Base-by-base conservation (phyloP, 805 yeast species). In the Spathaspora sp. region DNA sequence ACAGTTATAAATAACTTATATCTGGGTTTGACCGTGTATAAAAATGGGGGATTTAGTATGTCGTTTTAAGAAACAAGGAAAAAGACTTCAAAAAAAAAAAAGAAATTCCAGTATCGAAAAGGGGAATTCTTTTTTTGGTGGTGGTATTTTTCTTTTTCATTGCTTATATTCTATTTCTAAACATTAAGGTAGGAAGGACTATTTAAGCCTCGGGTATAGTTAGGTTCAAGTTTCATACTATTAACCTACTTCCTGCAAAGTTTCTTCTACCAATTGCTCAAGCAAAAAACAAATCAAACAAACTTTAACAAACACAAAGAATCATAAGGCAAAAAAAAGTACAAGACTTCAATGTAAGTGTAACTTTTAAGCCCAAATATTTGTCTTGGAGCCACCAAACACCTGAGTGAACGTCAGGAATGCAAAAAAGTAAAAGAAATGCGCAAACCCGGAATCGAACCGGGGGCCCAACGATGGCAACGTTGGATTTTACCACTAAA, bases 391-490 rank as follows among this genome's bases (percentile, higher is more conserved):
- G 32, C 8, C 32, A 5, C 11, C 32, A 4, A 29, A 10, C 11
- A 5, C 32, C 8, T 9, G 4, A 9, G 8, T 3, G 11, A 29
- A 29, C 14, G 3, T 12, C 32, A 29, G 11, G 32, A 29, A 29
- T 10, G 11, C 32, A 16, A 40, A 49, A 38, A 44, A 47, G 47
- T 44, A 42, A 31, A 23, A 23, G 26, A 38, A 19, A 26, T 63
- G 67, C 67, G 63, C 64, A 57, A 58, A 60, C 67, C 66, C 62
- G 66, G 67, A 63, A 63, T 63, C 66, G 67, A 63, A 63, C 67
- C 66, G 62, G 66, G 67, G 67, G 67, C 67, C 63, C 58, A 61
- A 57, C 67, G 62, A 60, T 63, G 67, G 67, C 64, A 63, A 63
- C 60, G 67, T 57, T 61, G 58, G 62, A 63, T 63, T 63, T 63